A percentile compares a stretch with the other conserved stretches of the same genome.
Conservation (phyloP, 2,329 filamentous ascomycete genomes). For the Trichoderma lentiforme region DNA sequence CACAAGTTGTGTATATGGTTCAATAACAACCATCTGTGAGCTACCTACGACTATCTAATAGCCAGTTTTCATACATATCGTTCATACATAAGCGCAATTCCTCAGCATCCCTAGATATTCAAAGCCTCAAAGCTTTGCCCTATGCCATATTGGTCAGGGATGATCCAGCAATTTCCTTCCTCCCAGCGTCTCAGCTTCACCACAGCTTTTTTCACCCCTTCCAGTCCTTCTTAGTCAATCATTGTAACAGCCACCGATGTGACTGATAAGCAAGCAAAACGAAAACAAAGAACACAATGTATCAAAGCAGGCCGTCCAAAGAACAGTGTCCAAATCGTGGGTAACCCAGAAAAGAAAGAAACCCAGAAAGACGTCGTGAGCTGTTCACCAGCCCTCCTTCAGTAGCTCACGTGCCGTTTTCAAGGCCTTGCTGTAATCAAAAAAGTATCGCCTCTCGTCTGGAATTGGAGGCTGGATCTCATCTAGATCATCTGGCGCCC, state of each 20-base stretch:
- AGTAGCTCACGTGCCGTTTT: not conserved
- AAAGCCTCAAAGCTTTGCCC: not conserved
- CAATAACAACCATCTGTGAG: not conserved
- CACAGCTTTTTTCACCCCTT: not conserved
- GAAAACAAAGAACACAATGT: not conserved
- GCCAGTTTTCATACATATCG: not conserved
- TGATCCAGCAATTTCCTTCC: not conserved
- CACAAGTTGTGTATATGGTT: not conserved
- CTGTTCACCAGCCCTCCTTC: not conserved
- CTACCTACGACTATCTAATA: not conserved
- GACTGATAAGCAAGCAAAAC: not conserved
- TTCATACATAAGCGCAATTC: not conserved
- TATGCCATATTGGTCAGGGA: not conserved
- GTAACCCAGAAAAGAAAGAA: not conserved
- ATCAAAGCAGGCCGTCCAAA: not conserved
- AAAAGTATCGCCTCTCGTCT: not conserved
- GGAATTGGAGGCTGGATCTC: slow-evolving; percentile 20
- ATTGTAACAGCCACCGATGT: not conserved
- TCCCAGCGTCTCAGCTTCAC: not conserved
- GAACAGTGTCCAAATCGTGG: not conserved
- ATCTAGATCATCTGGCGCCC: slow-evolving; percentile 22
- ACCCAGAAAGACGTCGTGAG: not conserved
- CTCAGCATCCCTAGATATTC: not conserved
- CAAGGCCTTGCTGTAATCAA: not conserved
- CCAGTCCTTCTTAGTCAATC: not conserved